Conservation (phyloP, 495 filamentous ascomycete genomes). For the Hypoxylon lenormandii region DNA sequence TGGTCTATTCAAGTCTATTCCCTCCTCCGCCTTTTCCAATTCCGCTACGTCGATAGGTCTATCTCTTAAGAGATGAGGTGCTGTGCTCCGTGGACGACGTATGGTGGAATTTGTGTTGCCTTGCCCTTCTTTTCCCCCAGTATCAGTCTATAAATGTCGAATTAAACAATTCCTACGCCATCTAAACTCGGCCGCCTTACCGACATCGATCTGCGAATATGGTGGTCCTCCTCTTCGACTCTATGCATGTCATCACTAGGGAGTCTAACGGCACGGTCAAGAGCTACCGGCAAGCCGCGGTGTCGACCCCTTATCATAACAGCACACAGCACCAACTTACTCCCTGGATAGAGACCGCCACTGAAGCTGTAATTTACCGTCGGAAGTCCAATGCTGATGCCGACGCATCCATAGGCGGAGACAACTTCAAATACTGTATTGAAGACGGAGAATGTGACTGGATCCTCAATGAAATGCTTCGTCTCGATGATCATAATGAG, state of each 20-base stretch:
- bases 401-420: conserved; percentile 85
- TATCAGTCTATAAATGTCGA: background rate
- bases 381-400: conserved; percentile 79
- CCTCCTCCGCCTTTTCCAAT: too few species aligned
- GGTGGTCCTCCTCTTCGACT: conserved; percentile 59
- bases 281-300: conserved; percentile 81
- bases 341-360: conserved; percentile 75
- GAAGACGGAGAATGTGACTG: conserved; percentile 79
- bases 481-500: conserved; percentile 81
- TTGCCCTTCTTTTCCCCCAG: background rate
- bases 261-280: conserved; percentile 81
- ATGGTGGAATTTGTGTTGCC: too few species aligned
- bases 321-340: conserved; percentile 79
- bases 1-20: too few species aligned
- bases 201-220: conserved; percentile 55
- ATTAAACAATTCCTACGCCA: conserved; percentile 14
- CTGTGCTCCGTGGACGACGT: too few species aligned
- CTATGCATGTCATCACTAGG: conserved; percentile 68
- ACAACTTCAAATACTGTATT: conserved; percentile 89
- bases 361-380: conserved; percentile 76
- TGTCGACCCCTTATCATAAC: conserved; percentile 85
- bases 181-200: conserved; percentile 46
- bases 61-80: too few species aligned
- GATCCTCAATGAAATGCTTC: conserved; percentile 71
- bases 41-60: too few species aligned